These are phyloP conservation scores for Candida boidinii DNA, from an alignment of 805 yeast genomes.

Conservation along the genomic window DNA sequence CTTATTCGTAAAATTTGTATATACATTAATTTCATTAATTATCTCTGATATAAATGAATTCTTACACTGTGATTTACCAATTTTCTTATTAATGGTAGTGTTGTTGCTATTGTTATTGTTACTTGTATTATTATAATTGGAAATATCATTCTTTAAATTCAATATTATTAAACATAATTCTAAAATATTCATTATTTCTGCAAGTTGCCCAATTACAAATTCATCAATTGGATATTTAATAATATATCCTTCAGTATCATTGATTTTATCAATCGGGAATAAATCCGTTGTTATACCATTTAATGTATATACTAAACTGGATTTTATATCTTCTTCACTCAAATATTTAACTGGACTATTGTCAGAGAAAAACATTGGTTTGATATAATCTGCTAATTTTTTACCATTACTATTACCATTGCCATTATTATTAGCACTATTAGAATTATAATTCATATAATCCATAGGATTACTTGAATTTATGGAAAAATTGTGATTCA, in stretches of 20 bases:
- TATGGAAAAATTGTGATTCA: not conserved
- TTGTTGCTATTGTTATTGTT: too few relatives aligned
- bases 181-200: too few relatives aligned
- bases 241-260: constrained; percentile 23
- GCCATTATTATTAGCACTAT: too few relatives aligned
- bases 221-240: constrained; percentile 39
- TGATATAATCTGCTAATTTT: constrained; percentile 21
- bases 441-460: too few relatives aligned
- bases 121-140: too few relatives aligned
- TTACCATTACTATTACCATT: constrained; percentile 6
- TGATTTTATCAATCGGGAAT: constrained; percentile 43
- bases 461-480: not conserved
- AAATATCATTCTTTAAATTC: too few relatives aligned
- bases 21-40: constrained; percentile 27
- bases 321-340: constrained; percentile 33
- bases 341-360: constrained; percentile 19
- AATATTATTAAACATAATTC: too few relatives aligned
- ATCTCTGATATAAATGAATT: constrained; percentile 49
- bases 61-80: constrained; percentile 40
- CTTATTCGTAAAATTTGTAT: constrained; percentile 29
- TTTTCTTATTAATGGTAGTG: too few relatives aligned
- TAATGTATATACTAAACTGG: constrained; percentile 43
- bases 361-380: constrained; percentile 24
- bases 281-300: constrained; percentile 56
- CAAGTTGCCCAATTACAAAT: too few relatives aligned